Evolutionary conservation across 495 filamentous ascomycete genomes (phyloP).

Genomic region (Penicillium samsonianum): DNA sequence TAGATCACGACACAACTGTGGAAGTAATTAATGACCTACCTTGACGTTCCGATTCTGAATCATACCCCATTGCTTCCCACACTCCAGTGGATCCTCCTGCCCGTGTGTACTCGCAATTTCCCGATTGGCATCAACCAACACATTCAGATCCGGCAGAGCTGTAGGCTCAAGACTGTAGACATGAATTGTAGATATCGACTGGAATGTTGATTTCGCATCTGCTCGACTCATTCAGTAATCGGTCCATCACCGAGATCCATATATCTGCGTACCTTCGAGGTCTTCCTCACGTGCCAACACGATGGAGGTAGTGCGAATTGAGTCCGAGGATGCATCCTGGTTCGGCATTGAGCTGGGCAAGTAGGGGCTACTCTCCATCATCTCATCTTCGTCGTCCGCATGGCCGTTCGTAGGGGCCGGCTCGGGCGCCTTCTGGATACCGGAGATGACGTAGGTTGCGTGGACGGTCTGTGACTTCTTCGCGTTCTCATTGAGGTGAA

Average conservation of each 20-base stretch:
- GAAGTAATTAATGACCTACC: constrained; percentile 32
- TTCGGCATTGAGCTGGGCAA: constrained; percentile 61
- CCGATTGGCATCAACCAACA: constrained; percentile 66
- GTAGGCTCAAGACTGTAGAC: constrained; percentile 82
- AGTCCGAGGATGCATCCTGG: constrained; percentile 40
- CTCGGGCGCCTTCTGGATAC: constrained; percentile 48
- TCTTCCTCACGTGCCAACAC: constrained; percentile 79
- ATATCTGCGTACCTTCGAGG: constrained; percentile 59
- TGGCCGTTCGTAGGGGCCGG: constrained; percentile 33
- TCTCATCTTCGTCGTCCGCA: constrained; percentile 62
- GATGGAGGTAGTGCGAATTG: constrained; percentile 54
- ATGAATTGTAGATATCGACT: constrained; percentile 73
- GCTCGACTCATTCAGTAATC: constrained; percentile 1
- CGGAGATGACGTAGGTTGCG: constrained; percentile 86
- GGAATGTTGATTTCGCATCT: constrained; percentile 70
- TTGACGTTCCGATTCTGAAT: constrained; percentile 67
- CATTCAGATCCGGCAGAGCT: constrained; percentile 71
- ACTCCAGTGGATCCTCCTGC: constrained; percentile 63
- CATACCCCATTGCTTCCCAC: constrained; percentile 63
- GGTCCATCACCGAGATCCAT: neutral
- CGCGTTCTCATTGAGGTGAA: constrained; percentile 74
- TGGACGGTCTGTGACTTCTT: constrained; percentile 73
- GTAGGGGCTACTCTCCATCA: constrained; percentile 72
- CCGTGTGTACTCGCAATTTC: constrained; percentile 55
- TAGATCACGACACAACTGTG: neutral